A percentile compares a stretch with the other conserved stretches of the same genome.
These are phyloP conservation scores for Sonneratia caseolaris DNA, from an alignment of 345 rosid species.

Conservation along the genomic window DNA sequence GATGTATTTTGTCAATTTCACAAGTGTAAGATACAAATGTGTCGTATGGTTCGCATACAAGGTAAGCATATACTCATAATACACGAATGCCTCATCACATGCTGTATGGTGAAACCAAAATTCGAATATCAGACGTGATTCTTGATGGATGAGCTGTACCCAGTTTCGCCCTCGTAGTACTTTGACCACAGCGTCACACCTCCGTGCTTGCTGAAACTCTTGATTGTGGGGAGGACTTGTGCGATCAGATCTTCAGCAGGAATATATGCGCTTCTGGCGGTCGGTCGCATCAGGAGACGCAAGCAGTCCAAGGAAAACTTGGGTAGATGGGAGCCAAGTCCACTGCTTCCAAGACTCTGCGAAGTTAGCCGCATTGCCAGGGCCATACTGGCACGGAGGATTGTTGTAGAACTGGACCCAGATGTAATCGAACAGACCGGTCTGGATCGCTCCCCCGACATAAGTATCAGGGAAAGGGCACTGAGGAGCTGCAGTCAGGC, in stretches of 20 bases:
- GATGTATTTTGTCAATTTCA: no score
- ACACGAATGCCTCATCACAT: not conserved
- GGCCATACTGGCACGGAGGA: not conserved
- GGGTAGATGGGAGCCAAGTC: not conserved
- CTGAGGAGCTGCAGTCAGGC: slow-evolving; percentile 4
- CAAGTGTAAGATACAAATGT: not conserved
- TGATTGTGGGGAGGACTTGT: slow-evolving; percentile 2
- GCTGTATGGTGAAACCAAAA: not conserved
- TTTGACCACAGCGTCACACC: slow-evolving; percentile 7
- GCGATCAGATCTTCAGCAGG: not conserved
- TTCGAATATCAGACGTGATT: not conserved
- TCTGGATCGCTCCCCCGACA: not conserved
- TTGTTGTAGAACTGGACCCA: slow-evolving; percentile 9
- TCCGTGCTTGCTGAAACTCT: not conserved
- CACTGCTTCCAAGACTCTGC: slow-evolving; percentile 5
- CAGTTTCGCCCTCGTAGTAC: not conserved
- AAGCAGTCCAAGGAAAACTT: slow-evolving; percentile 1
- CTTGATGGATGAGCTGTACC: slow-evolving; percentile 4
- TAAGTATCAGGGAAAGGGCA: slow-evolving; percentile 1
- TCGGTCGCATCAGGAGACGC: slow-evolving; percentile 4
- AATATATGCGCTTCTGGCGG: not conserved
- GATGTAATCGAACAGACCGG: slow-evolving; percentile 4
- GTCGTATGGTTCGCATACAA: not conserved
- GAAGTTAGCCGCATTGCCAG: not conserved
- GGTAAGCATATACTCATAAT: not conserved